Conservation (phyloP, 148 eudicot genomes). For the Rhododendron kiyosumense region DNA sequence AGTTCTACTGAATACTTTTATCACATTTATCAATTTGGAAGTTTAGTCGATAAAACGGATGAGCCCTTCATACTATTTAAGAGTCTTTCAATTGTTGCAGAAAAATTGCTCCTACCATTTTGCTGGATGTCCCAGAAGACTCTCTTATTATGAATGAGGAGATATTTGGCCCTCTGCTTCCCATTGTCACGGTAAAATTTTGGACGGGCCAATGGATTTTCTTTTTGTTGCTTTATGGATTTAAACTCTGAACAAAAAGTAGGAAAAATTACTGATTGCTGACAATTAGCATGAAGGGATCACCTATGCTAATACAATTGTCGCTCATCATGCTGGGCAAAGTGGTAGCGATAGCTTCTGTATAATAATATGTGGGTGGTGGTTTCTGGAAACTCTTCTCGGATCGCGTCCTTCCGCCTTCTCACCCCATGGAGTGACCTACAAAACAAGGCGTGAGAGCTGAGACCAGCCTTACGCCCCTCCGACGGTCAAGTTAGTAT, state of each 20-base stretch:
- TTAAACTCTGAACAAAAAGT: neutral
- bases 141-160: conserved; percentile 63
- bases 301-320: neutral
- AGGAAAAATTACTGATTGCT: neutral
- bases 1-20: conserved; percentile 14
- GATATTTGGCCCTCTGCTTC: conserved; percentile 74
- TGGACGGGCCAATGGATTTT: neutral
- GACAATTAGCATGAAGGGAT: neutral
- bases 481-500: too few species aligned
- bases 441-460: too few species aligned
- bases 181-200: conserved; percentile 49
- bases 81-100: conserved; percentile 25
- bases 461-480: too few species aligned
- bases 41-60: neutral
- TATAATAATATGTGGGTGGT: too few species aligned
- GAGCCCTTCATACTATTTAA: neutral
- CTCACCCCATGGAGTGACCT: too few species aligned
- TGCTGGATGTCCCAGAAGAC: conserved; percentile 59
- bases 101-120: conserved; percentile 55
- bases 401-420: too few species aligned
- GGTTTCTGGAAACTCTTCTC: too few species aligned
- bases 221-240: neutral
- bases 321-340: neutral
- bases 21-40: neutral
- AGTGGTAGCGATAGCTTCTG: neutral